These are phyloP conservation scores for Tolypocladium pustulatum DNA, from an alignment of 2,329 filamentous ascomycete species.

Conservation along the genomic window DNA sequence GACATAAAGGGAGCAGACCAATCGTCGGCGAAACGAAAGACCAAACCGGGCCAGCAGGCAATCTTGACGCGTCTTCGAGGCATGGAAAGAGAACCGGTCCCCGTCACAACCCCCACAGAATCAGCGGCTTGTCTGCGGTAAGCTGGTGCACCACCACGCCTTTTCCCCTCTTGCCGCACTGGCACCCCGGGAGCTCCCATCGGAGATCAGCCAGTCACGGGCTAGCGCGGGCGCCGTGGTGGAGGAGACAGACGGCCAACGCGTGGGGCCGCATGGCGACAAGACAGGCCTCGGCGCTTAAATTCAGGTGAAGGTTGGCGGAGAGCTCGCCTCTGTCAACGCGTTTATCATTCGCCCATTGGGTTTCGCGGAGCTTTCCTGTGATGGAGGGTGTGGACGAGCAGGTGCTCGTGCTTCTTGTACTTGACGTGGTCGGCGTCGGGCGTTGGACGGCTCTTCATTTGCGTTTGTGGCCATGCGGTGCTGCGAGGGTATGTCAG, in stretches of 20 bases:
- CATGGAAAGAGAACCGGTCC: background rate
- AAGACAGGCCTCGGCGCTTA: slow-evolving; percentile 49
- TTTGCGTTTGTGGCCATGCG: background rate
- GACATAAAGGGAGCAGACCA: background rate
- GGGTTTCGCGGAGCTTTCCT: background rate
- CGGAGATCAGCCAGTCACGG: slow-evolving; percentile 7
- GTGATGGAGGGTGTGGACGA: background rate
- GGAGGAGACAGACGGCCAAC: slow-evolving; percentile 14
- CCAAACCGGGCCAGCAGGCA: background rate
- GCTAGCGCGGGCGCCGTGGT: slow-evolving; percentile 4
- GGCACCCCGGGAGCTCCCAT: background rate
- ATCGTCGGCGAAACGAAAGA: background rate
- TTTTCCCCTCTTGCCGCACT: background rate
- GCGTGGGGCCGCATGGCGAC: slow-evolving; percentile 35
- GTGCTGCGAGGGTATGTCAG: background rate
- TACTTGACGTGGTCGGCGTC: background rate
- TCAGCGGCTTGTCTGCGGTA: background rate
- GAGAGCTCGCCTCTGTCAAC: slow-evolving; percentile 26
- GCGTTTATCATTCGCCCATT: slow-evolving; percentile 7
- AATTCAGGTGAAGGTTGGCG: slow-evolving; percentile 19
- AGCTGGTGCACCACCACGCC: background rate
- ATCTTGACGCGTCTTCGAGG: background rate
- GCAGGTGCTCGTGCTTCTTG: background rate
- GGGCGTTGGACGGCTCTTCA: background rate
- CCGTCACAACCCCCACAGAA: background rate